Base-by-base conservation (phyloP, 108 stramenopile genomes). In the Cyclotella distinguenda region DNA sequence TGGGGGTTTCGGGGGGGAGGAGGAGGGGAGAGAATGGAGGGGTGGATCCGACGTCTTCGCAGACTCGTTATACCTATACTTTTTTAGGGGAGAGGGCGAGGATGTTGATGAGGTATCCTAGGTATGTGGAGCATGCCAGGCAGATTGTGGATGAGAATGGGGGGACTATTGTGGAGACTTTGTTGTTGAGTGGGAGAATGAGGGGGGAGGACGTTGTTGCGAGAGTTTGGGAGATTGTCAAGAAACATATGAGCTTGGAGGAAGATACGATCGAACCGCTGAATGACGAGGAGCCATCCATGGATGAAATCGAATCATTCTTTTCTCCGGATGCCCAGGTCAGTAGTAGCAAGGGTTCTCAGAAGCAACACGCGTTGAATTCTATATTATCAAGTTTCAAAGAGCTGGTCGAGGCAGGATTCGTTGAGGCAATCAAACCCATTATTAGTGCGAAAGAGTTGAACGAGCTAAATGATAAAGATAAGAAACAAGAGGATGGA, bases 171-270 rank as follows among this genome's bases (percentile, higher is more conserved):
- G 72, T 89, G 0, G 86, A 92, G 69, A 73, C 60, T 33, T 38
- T 92, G 6, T 53, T 92, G 25, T 22, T 84, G 4, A 56, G 70
- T 34, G 91, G 91, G 9, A 81, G 85, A 31, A 74, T 86, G 81
- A 70, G 59, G 43, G 84, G 79, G 3, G 82, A 82, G 26, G 86
- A 89, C 59, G 71, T 57, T 7, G 59, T 89, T 55, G 47, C 43
- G n/a, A n/a, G 47, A 21, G 82, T 81, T 18, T 82, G 82, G 53
- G 84, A 80, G 27, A 59, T 61, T 19, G 43, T 70, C 19, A 60
- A 47, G 49, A 39, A 18, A 32, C 45, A 30, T 31, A 57, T 49
- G 42, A 45, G 25, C 26, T 16, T 16, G 26, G 34, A 22, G 33
- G 43, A 54, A 12, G 44, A 60, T 19, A 28, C 46, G 10, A 44